A percentile compares a stretch with the other conserved stretches of the same genome.
Conservation (phyloP, 192 early-diverging fungal genomes). For the Backusella luteola region DNA sequence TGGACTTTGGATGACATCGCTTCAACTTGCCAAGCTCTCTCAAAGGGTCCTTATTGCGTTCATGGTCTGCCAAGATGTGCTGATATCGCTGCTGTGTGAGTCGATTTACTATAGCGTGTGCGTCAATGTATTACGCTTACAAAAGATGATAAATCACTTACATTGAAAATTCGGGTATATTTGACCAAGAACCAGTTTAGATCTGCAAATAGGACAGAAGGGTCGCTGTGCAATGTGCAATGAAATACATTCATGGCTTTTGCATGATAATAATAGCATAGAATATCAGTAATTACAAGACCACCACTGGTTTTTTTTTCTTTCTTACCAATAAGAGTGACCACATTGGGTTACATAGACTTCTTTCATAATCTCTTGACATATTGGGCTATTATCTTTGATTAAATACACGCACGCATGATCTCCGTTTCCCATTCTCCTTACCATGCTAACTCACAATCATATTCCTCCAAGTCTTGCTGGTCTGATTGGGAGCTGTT, state of each 20-base stretch:
- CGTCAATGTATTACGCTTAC: no score
- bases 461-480: not conserved
- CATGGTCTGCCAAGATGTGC: not conserved
- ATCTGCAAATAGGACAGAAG: constrained; percentile 72
- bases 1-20: not conserved
- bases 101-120: not conserved
- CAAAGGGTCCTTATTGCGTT: not conserved
- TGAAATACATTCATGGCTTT: constrained; percentile 70
- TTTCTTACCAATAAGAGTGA: constrained; percentile 78
- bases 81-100: not conserved
- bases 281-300: no score
- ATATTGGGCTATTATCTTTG: constrained; percentile 62
- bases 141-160: constrained; percentile 31
- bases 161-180: constrained; percentile 84
- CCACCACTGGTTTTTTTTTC: no score
- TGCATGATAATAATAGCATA: not conserved
- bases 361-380: constrained; percentile 65
- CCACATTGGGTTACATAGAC: constrained; percentile 81
- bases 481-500: not conserved
- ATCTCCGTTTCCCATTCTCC: not conserved
- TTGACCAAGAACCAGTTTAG: constrained; percentile 55
- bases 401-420: not conserved
- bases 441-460: constrained; percentile 10
- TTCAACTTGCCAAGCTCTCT: not conserved
- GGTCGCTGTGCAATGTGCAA: constrained; percentile 57